Percentiles rank a stretch among this genome's conserved stretches.
Conservation (phyloP, 345 rosid species). For the Geranium brycei region DNA sequence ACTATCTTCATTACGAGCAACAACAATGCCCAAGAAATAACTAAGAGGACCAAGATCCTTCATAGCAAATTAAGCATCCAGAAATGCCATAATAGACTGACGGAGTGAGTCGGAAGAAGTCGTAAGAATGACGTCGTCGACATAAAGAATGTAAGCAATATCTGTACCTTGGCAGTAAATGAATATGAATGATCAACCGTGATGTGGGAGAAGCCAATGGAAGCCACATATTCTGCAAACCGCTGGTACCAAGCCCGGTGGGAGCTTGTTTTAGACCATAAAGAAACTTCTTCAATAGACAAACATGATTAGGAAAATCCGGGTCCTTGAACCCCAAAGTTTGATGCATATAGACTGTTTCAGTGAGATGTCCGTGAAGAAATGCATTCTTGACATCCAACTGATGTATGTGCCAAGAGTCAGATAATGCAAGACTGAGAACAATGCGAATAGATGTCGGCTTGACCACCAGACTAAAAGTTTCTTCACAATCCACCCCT, state of each 20-base stretch:
- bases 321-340: too few relatives aligned
- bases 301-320: too few relatives aligned
- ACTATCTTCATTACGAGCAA: background rate
- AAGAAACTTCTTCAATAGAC: too few relatives aligned
- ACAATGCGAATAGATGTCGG: conserved; percentile 1
- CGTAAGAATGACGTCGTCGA: background rate
- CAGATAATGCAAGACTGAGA: background rate
- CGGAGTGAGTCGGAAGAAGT: too few relatives aligned
- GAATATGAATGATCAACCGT: background rate
- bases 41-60: background rate
- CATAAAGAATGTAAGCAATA: background rate
- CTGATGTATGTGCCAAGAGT: too few relatives aligned
- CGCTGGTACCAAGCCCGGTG: background rate
- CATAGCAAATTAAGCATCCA: background rate
- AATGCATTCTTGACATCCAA: too few relatives aligned
- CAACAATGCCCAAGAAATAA: background rate
- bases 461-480: conserved; percentile 2
- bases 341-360: too few relatives aligned
- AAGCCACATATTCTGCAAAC: background rate
- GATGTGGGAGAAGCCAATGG: background rate
- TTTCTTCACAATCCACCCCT: conserved; percentile 1
- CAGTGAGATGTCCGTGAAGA: too few relatives aligned
- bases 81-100: background rate
- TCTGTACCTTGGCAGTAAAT: background rate
- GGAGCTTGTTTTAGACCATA: background rate